These are phyloP conservation scores for Phytomonas sp. DNA, from an alignment of 208 protist genomes.

Conservation along the genomic window DNA sequence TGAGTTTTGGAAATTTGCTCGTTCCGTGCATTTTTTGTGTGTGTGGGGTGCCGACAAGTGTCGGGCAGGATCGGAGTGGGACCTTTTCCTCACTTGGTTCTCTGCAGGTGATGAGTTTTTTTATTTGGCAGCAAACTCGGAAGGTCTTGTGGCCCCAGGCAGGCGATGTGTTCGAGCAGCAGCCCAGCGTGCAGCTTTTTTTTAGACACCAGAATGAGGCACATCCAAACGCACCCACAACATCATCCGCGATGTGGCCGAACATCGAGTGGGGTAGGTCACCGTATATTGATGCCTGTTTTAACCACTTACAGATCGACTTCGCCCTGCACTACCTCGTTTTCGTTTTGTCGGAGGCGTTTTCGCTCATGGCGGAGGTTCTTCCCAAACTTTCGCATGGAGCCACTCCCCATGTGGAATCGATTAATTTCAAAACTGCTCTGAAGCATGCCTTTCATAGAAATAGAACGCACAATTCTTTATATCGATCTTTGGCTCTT, in stretches of 20 bases:
- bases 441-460: background rate
- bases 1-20: background rate
- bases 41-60: background rate
- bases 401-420: background rate
- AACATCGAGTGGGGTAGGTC: background rate
- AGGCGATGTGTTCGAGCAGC: background rate
- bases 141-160: background rate
- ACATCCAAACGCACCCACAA: background rate
- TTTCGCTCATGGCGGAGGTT: background rate
- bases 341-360: background rate
- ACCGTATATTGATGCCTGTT: background rate
- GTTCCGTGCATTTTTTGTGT: background rate
- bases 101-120: background rate
- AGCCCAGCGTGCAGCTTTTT: background rate
- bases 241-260: background rate
- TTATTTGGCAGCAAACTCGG: conserved; percentile 1
- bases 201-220: background rate
- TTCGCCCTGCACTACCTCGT: background rate
- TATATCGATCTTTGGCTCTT: background rate
- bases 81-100: background rate
- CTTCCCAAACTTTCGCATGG: background rate
- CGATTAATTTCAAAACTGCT: background rate
- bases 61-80: background rate
- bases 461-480: background rate
- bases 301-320: background rate